Evolutionary conservation across 2,329 filamentous ascomycete species (phyloP).

Genomic region (Fusarium piperis): DNA sequence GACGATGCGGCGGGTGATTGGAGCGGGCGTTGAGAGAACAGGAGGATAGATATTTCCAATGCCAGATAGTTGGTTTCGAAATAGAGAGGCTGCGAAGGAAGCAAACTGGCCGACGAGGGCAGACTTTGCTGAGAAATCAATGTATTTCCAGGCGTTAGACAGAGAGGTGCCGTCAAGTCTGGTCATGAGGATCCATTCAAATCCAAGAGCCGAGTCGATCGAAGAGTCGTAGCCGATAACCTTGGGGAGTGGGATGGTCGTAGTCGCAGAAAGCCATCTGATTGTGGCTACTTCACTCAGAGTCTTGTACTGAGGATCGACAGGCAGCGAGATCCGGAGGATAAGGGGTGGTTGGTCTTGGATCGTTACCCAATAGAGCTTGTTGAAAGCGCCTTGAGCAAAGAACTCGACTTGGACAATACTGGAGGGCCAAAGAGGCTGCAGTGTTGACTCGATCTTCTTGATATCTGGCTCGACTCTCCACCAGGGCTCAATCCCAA

Average conservation of each 20-base stretch:
- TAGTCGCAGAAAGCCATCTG: constrained; percentile 43
- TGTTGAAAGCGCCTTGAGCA: constrained; percentile 38
- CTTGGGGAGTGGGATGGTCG: constrained; percentile 46
- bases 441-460: background rate
- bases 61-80: constrained; percentile 42
- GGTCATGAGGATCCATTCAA: constrained; percentile 55
- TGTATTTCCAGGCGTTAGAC: constrained; percentile 39
- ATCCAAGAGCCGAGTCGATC: constrained; percentile 46
- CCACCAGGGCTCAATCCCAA: constrained; percentile 26
- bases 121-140: background rate
- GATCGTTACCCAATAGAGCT: constrained; percentile 31
- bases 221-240: constrained; percentile 46
- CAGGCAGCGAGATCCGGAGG: constrained; percentile 51
- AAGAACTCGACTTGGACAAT: constrained; percentile 10
- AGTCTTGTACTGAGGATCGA: constrained; percentile 49
- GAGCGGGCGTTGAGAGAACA: background rate
- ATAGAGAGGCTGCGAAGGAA: constrained; percentile 4
- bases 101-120: constrained; percentile 12
- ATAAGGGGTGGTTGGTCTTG: constrained; percentile 18
- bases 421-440: background rate
- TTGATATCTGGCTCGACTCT: constrained; percentile 13
- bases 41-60: constrained; percentile 30
- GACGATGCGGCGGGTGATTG: constrained; percentile 43
- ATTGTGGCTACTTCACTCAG: constrained; percentile 53
- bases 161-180: constrained; percentile 43